Conservation (phyloP, 495 filamentous ascomycete genomes). For the Annulohypoxylon maeteangense region DNA sequence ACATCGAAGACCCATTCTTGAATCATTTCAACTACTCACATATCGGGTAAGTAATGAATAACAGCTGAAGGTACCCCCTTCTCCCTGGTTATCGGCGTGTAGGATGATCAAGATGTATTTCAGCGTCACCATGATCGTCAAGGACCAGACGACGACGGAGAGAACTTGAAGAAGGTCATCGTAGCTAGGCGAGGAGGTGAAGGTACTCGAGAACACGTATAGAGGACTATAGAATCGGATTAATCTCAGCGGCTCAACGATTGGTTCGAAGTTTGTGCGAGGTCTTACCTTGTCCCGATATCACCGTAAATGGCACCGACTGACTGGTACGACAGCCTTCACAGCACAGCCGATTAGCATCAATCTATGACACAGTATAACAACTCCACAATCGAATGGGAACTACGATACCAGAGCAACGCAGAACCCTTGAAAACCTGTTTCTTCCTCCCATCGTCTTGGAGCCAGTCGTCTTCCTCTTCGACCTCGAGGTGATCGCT, state of each 20-base stretch:
- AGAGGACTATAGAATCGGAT: conserved; percentile 59
- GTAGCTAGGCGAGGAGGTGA: conserved; percentile 64
- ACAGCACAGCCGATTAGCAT: conserved; percentile 28
- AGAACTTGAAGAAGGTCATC: conserved; percentile 74
- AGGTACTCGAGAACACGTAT: conserved; percentile 78
- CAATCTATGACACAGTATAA: neutral
- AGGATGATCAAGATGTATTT: conserved; percentile 79
- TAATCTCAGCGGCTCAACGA: neutral
- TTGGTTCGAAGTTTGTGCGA: neutral
- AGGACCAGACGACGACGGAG: conserved; percentile 78
- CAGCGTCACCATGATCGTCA: conserved; percentile 77
- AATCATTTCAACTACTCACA: conserved; percentile 53
- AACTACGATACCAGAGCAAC: conserved; percentile 52
- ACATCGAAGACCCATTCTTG: neutral
- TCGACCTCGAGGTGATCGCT: conserved; percentile 48
- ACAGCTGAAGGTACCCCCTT: conserved; percentile 79
- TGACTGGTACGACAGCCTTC: conserved; percentile 71
- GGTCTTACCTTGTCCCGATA: conserved; percentile 69
- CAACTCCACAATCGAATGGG: conserved; percentile 1
- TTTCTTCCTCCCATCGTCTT: conserved; percentile 50
- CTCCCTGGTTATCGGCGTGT: conserved; percentile 77
- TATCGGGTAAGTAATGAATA: conserved; percentile 78
- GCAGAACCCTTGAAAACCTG: conserved; percentile 57
- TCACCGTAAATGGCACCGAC: conserved; percentile 81
- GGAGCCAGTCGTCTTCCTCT: conserved; percentile 54